Conservation (phyloP, 164 flowering plant species). For the Amborella trichopoda region DNA sequence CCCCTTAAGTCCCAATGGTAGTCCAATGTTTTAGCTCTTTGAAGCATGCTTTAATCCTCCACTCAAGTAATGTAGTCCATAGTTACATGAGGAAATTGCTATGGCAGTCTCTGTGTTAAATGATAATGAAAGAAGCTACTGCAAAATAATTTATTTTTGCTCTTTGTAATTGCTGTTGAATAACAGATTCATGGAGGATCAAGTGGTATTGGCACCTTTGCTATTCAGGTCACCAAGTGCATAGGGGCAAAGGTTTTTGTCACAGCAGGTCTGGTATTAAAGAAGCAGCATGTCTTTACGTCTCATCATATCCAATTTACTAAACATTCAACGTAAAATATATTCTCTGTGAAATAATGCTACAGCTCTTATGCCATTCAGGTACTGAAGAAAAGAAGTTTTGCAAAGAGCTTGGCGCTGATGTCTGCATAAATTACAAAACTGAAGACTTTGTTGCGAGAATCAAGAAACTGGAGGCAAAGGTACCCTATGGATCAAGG, state of each 20-base stretch:
- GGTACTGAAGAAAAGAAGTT: conserved; percentile 71
- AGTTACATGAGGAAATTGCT: too few relatives aligned
- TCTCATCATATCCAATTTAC: too few relatives aligned
- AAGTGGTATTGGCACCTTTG: conserved; percentile 95
- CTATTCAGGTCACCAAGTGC: conserved; percentile 79
- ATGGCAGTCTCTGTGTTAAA: too few relatives aligned
- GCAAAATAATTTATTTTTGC: too few relatives aligned
- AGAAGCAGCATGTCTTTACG: too few relatives aligned
- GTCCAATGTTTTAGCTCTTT: too few relatives aligned
- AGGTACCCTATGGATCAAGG: too few relatives aligned
- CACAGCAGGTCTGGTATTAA: conserved; percentile 73
- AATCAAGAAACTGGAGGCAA: conserved; percentile 81
- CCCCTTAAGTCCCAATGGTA: too few relatives aligned
- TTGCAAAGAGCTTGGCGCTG: conserved; percentile 90
- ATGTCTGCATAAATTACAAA: conserved; percentile 91
- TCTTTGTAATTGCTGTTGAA: too few relatives aligned
- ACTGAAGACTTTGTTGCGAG: conserved; percentile 87
- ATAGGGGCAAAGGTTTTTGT: conserved; percentile 63
- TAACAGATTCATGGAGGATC: conserved; percentile 91
- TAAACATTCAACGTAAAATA: background rate
- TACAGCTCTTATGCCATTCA: conserved; percentile 10
- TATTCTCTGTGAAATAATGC: background rate
- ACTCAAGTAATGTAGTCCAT: too few relatives aligned
- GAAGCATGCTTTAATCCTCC: too few relatives aligned
- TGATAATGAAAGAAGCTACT: too few relatives aligned